Conservation (phyloP, 345 rosid genomes). For the Heritiera fomes region DNA sequence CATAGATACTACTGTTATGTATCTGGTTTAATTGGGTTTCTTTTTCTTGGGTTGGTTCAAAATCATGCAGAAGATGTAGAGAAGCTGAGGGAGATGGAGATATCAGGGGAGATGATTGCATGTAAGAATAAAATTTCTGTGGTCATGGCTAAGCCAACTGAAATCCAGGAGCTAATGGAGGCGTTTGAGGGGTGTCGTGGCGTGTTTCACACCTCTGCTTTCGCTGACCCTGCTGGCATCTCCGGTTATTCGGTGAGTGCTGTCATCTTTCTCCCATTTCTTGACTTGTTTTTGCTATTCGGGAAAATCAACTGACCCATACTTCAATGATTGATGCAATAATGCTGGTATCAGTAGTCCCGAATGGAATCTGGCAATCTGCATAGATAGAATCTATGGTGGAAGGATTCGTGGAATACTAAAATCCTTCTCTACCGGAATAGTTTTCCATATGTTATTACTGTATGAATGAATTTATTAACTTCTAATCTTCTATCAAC, state of each 20-base stretch:
- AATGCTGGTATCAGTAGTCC: background rate
- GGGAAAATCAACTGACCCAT: background rate
- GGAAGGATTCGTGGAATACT: background rate
- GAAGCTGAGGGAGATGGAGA: constrained; percentile 44
- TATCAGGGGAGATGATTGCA: constrained; percentile 40
- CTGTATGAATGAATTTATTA: background rate
- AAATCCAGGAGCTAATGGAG: constrained; percentile 44
- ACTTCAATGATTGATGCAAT: background rate
- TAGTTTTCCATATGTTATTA: no score
- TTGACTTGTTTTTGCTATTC: background rate
- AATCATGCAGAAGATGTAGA: constrained; percentile 41
- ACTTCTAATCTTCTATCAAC: background rate
- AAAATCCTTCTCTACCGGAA: no score
- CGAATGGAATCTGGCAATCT: background rate
- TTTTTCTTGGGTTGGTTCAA: background rate
- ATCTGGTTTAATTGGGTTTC: background rate
- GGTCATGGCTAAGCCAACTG: constrained; percentile 56
- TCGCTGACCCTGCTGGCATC: constrained; percentile 79
- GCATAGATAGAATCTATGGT: background rate
- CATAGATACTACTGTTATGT: background rate
- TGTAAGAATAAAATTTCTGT: constrained; percentile 31
- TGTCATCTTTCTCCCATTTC: background rate
- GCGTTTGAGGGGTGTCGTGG: constrained; percentile 85
- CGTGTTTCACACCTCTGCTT: constrained; percentile 80
- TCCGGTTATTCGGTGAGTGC: constrained; percentile 84